Conservation (phyloP, 2,329 filamentous ascomycete genomes). For the Neofusicoccum ribis region DNA sequence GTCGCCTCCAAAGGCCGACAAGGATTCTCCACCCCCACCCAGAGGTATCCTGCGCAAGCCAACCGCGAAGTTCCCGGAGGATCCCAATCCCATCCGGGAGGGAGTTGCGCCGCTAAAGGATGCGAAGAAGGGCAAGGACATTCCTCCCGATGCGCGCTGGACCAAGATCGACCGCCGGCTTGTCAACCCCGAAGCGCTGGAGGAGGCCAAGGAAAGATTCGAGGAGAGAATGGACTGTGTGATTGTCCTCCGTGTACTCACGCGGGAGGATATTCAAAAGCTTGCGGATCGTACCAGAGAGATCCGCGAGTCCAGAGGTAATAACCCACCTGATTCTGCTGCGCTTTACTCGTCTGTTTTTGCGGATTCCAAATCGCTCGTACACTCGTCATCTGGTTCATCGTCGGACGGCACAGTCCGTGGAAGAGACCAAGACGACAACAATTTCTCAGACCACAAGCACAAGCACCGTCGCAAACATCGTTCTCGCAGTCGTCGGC, state of each 20-base stretch:
- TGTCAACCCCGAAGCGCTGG: constrained; percentile 85
- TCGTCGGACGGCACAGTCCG: not conserved
- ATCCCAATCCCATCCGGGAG: constrained; percentile 78
- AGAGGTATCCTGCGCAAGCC: constrained; percentile 87
- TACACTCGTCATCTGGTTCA: constrained; percentile 5
- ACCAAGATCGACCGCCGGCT: constrained; percentile 87
- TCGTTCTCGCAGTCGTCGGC: not conserved
- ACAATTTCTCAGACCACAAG: constrained; percentile 1
- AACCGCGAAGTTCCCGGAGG: constrained; percentile 80
- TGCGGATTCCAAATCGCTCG: constrained; percentile 1
- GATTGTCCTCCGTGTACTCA: constrained; percentile 85
- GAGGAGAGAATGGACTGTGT: constrained; percentile 93
- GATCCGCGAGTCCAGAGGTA: constrained; percentile 58
- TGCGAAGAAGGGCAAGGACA: constrained; percentile 69
- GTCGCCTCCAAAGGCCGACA: constrained; percentile 63
- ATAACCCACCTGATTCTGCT: constrained; percentile 43
- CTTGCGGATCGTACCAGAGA: constrained; percentile 80
- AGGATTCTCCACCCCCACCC: constrained; percentile 65
- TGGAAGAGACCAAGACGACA: not conserved
- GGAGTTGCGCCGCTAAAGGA: constrained; percentile 94
- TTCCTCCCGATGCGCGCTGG: constrained; percentile 76
- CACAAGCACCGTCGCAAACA: constrained; percentile 1
- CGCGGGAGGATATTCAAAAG: constrained; percentile 84
- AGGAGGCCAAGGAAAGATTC: constrained; percentile 83
- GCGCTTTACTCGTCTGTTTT: constrained; percentile 7